Evolutionary conservation across 805 yeast genomes (phyloP).

Genomic region (Starmerella cellae): DNA sequence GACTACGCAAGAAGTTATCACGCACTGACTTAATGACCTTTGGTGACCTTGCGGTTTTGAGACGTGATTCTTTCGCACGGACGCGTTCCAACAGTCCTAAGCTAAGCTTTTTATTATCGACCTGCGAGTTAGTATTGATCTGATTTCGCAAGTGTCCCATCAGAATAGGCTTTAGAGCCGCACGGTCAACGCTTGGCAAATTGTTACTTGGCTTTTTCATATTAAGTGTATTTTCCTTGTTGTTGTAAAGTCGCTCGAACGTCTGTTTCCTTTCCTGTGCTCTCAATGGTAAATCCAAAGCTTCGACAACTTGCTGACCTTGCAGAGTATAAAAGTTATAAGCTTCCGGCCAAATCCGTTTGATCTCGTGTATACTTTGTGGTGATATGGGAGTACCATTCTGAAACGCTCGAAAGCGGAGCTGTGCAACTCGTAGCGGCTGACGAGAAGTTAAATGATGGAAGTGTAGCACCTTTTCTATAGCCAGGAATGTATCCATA

Average conservation of each 20-base stretch:
- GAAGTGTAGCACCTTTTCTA: conserved; percentile 20
- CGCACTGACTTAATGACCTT: conserved; percentile 6
- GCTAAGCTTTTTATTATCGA: not conserved
- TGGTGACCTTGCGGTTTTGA: conserved; percentile 4
- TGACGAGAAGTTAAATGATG: conserved; percentile 19
- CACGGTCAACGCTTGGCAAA: not conserved
- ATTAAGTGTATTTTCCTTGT: conserved; percentile 11
- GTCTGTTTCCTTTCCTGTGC: conserved; percentile 2
- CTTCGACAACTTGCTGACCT: conserved; percentile 8
- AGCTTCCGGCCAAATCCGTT: conserved; percentile 19
- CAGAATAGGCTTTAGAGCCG: not conserved
- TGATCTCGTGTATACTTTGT: conserved; percentile 19
- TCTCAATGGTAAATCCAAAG: conserved; percentile 11
- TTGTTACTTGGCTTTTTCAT: not conserved
- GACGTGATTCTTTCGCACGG: conserved; percentile 23
- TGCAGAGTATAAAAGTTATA: conserved; percentile 16
- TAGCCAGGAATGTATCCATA: conserved; percentile 19
- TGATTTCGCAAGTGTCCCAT: conserved; percentile 2
- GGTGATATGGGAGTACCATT: conserved; percentile 17
- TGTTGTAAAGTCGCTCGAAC: conserved; percentile 3
- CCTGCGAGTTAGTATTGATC: not conserved
- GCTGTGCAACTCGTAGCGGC: conserved; percentile 18
- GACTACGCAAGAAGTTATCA: conserved; percentile 20
- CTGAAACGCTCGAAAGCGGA: conserved; percentile 17
- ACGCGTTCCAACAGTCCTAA: conserved; percentile 23